phyloP scores from a whole-genome alignment of 208 protist species.

The Leishmania arabica region DNA sequence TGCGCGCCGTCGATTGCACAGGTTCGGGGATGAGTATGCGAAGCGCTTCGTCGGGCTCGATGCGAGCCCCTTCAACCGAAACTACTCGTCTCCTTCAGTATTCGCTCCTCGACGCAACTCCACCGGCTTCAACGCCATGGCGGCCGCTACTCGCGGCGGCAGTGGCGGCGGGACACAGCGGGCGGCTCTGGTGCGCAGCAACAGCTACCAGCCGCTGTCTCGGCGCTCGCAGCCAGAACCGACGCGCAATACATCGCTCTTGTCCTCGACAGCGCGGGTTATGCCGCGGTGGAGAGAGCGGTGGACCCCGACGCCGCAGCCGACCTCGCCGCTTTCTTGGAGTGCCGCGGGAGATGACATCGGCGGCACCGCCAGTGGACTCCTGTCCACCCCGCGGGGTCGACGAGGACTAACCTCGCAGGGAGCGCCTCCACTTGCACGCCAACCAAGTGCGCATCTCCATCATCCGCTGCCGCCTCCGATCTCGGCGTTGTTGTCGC shows the following conservation, averaged over 20 bases:
- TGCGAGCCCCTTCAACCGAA: not conserved
- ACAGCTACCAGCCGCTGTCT: not conserved
- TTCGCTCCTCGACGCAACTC: not conserved
- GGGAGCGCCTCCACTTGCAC: conserved; percentile 1
- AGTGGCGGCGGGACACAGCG: too few species aligned
- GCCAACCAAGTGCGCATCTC: not conserved
- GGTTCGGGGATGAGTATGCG: not conserved
- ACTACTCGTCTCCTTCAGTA: not conserved
- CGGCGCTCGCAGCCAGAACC: not conserved
- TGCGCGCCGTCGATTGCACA: not conserved
- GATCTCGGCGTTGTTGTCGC: not conserved
- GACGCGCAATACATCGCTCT: not conserved
- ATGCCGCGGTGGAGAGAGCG: conserved; percentile 20
- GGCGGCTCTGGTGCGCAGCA: not conserved
- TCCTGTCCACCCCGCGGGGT: not conserved
- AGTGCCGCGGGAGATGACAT: not conserved
- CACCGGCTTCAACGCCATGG: not conserved
- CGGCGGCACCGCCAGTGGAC: not conserved
- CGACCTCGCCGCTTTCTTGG: not conserved
- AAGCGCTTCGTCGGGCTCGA: not conserved
- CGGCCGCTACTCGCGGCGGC: not conserved
- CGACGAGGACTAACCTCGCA: conserved; percentile 9
- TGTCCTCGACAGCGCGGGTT: not conserved
- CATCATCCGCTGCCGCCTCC: not conserved
- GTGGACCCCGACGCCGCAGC: not conserved